These are phyloP conservation scores for Madurella fahalii DNA, from an alignment of 2,329 filamentous ascomycete species.

Conservation along the genomic window DNA sequence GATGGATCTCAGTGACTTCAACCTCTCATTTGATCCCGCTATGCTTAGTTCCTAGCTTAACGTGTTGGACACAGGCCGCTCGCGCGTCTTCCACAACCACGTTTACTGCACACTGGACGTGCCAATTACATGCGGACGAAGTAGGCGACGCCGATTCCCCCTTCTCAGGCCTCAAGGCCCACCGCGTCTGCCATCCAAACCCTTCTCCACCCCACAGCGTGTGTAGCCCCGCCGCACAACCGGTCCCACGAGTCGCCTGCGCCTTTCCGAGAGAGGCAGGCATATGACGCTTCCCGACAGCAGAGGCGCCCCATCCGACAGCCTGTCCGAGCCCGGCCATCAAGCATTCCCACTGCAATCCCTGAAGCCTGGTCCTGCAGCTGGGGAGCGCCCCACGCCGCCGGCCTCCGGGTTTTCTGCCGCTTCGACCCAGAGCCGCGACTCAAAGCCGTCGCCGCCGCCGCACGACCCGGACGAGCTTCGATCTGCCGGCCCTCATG, in stretches of 20 bases:
- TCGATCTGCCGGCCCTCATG: conserved; percentile 21
- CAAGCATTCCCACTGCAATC: conserved; percentile 22
- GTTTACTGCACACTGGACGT: too few species aligned
- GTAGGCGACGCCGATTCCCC: too few species aligned
- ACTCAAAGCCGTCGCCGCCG: conserved; percentile 2
- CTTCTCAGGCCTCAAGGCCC: too few species aligned
- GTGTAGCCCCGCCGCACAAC: background rate
- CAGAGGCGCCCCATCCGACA: conserved; percentile 5
- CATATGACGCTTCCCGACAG: conserved; percentile 21
- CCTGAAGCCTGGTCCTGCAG: conserved; percentile 17
- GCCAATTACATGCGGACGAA: too few species aligned
- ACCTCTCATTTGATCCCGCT: too few species aligned
- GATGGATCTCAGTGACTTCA: too few species aligned
- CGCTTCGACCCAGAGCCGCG: conserved; percentile 5
- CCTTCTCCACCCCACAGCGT: background rate
- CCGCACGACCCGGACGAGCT: conserved; percentile 12
- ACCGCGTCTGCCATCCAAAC: too few species aligned
- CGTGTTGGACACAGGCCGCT: too few species aligned
- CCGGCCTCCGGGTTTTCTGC: conserved; percentile 12
- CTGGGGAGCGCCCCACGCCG: conserved; percentile 15
- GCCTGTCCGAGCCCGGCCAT: conserved; percentile 6
- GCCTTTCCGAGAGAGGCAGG: conserved; percentile 1
- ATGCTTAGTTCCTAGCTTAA: too few species aligned
- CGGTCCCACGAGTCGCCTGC: background rate
- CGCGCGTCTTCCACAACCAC: too few species aligned